Conservation (phyloP, 768 basidiomycete species). For the Postia placenta region DNA sequence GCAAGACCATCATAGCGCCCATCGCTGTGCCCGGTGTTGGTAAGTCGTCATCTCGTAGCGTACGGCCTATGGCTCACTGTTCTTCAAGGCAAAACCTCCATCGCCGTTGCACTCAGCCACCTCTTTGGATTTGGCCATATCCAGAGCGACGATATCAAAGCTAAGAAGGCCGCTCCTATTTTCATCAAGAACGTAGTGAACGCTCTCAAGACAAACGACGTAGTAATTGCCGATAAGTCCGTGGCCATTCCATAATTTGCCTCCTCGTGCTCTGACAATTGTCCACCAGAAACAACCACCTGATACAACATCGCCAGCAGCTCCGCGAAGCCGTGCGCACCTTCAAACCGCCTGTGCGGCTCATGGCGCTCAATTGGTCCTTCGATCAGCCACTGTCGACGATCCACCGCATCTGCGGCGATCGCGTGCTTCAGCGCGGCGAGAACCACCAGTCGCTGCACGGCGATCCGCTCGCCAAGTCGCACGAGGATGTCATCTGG, state of each 20-base stretch:
- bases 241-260: slow-evolving; percentile 18
- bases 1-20: slow-evolving; percentile 82
- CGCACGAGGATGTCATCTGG: slow-evolving; percentile 81
- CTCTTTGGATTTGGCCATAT: slow-evolving; percentile 89
- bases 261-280: neutral
- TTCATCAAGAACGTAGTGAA: slow-evolving; percentile 71
- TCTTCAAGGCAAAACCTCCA: slow-evolving; percentile 67
- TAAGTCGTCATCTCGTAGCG: slow-evolving; percentile 30
- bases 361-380: slow-evolving; percentile 80
- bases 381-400: slow-evolving; percentile 49
- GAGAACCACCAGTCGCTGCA: slow-evolving; percentile 81
- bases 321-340: slow-evolving; percentile 50
- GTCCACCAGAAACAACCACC: slow-evolving; percentile 76
- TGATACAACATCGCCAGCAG: slow-evolving; percentile 66
- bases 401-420: slow-evolving; percentile 69
- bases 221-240: slow-evolving; percentile 93
- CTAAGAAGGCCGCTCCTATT: slow-evolving; percentile 61
- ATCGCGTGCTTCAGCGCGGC: slow-evolving; percentile 71
- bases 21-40: slow-evolving; percentile 92
- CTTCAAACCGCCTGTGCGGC: slow-evolving; percentile 50
- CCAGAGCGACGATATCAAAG: slow-evolving; percentile 85
- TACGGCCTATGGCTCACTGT: neutral
- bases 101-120: slow-evolving; percentile 70
- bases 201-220: slow-evolving; percentile 54
- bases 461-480: slow-evolving; percentile 41